A percentile compares a stretch with the other conserved stretches of the same genome.
Conservation (phyloP, 2,329 filamentous ascomycete species). For the Blumeria graminis region DNA sequence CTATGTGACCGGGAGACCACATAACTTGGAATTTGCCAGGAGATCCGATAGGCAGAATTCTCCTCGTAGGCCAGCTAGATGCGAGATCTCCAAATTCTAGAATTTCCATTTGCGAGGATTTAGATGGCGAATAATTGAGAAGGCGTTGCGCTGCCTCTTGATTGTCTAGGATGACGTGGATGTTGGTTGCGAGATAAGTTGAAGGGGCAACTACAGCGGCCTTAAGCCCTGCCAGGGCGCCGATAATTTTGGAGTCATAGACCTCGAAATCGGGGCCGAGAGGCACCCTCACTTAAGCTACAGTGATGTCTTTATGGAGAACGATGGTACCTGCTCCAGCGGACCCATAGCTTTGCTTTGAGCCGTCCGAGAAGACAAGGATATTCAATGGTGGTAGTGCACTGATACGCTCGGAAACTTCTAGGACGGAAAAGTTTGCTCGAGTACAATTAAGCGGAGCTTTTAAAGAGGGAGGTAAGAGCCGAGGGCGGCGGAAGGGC, state of each 20-base stretch:
- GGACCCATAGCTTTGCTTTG: background rate
- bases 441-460: background rate
- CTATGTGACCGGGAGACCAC: background rate
- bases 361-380: background rate
- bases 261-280: background rate
- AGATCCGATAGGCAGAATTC: background rate
- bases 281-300: background rate
- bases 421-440: background rate
- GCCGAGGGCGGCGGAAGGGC: background rate
- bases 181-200: background rate
- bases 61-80: background rate
- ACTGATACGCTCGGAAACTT: background rate
- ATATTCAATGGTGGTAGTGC: background rate
- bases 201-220: background rate
- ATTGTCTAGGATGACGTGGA: background rate
- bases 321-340: background rate
- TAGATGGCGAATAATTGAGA: background rate
- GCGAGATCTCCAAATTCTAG: background rate
- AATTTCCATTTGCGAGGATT: background rate
- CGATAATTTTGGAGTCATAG: background rate
- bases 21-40: background rate
- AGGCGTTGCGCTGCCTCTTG: background rate
- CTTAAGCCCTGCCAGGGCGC: background rate
- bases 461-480: background rate
- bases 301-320: background rate